These are phyloP conservation scores for Diaporthe sp. DNA, from an alignment of 2,329 filamentous ascomycete genomes.

Conservation along the genomic window DNA sequence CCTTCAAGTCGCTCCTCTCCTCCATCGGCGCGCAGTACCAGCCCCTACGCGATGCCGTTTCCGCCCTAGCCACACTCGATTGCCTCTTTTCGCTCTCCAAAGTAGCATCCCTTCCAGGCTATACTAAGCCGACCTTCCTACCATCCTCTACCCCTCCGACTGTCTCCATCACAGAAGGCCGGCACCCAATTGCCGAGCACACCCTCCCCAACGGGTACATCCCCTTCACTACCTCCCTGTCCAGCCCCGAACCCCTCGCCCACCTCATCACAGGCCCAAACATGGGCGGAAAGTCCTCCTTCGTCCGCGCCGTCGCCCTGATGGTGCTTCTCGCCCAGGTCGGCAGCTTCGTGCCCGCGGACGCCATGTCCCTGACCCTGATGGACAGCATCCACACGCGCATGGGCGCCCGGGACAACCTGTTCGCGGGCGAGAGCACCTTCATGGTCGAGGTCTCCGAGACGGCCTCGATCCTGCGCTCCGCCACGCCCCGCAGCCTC, in stretches of 20 bases:
- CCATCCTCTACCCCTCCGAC: conserved; percentile 74
- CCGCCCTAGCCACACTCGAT: conserved; percentile 88
- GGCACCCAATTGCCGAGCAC: conserved; percentile 97
- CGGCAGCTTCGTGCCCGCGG: conserved; percentile 92
- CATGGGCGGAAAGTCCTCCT: conserved; percentile 99
- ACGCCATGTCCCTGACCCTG: conserved; percentile 80
- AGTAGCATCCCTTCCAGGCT: conserved; percentile 88
- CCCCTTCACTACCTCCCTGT: conserved; percentile 85
- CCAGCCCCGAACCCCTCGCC: conserved; percentile 76
- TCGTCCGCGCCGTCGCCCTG: conserved; percentile 91
- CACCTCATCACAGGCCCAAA: conserved; percentile 96
- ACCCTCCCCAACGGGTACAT: conserved; percentile 89
- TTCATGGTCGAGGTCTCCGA: conserved; percentile 99
- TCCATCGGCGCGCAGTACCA: conserved; percentile 90
- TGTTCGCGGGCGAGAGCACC: conserved; percentile 93
- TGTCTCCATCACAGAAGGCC: conserved; percentile 80
- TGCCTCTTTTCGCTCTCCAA: conserved; percentile 89
- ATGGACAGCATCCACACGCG: conserved; percentile 94
- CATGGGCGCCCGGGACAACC: conserved; percentile 96
- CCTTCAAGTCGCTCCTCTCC: conserved; percentile 79
- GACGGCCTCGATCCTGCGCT: conserved; percentile 90
- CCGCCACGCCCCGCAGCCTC: conserved; percentile 85
- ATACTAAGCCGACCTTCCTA: conserved; percentile 81
- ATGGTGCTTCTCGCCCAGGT: conserved; percentile 95
- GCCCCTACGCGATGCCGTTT: conserved; percentile 87